phyloP scores from a whole-genome alignment of 305 asterid genomes.

The Striga hermonthica region DNA sequence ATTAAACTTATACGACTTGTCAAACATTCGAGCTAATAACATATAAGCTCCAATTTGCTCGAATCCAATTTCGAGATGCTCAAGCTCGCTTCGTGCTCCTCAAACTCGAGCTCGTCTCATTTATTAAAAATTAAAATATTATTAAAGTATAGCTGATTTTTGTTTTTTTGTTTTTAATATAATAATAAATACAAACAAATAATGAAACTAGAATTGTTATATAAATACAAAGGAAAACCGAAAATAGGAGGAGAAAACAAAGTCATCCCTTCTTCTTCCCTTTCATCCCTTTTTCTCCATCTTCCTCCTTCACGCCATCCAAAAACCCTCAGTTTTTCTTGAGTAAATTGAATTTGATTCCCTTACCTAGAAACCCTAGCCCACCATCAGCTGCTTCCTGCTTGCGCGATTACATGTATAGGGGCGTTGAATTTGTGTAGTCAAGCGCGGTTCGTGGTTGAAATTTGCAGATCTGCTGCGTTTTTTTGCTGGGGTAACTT shows the following conservation, averaged over 20 bases:
- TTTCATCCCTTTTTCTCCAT: conserved; percentile 23
- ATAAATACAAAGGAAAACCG: not conserved
- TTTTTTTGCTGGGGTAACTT: conserved; percentile 29
- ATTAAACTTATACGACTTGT: too few relatives aligned
- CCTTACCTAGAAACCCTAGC: conserved; percentile 33
- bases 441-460: conserved; percentile 30
- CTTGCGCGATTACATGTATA: not conserved
- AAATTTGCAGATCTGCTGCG: conserved; percentile 41
- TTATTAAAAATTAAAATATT: too few relatives aligned
- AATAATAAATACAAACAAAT: too few relatives aligned
- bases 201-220: too few relatives aligned
- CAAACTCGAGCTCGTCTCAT: too few relatives aligned
- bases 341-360: conserved; percentile 2
- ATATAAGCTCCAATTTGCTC: too few relatives aligned
- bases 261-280: conserved; percentile 31
- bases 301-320: conserved; percentile 25
- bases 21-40: too few relatives aligned
- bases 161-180: too few relatives aligned
- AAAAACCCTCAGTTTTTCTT: conserved; percentile 27
- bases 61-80: too few relatives aligned
- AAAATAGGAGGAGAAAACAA: not conserved
- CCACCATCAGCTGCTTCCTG: conserved; percentile 11
- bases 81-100: too few relatives aligned
- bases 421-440: conserved; percentile 28
- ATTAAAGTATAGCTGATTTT: too few relatives aligned